Conservation (phyloP, 192 early-diverging fungal genomes). For the Cetraspora pellucida region DNA sequence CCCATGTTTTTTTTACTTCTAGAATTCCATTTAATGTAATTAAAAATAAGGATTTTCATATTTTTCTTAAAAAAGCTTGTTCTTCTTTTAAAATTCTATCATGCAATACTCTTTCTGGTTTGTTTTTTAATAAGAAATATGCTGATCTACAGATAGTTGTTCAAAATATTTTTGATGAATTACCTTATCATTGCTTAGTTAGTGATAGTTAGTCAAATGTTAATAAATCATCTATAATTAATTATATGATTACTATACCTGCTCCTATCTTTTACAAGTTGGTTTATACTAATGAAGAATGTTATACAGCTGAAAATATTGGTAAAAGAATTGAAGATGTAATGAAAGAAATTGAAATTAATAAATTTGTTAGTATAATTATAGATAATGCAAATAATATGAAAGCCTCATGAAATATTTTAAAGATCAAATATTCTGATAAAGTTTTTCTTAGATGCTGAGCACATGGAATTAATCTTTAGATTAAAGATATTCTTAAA, state of each 20-base stretch:
- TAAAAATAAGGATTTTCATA: neutral
- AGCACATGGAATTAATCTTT: neutral
- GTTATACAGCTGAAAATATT: neutral
- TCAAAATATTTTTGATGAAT: neutral
- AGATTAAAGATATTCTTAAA: constrained; percentile 8
- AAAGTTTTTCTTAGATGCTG: neutral
- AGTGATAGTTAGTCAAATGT: neutral
- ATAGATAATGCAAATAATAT: constrained; percentile 1
- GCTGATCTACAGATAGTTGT: neutral
- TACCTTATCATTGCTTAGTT: neutral
- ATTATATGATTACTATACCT: too few species aligned
- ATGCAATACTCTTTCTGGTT: neutral
- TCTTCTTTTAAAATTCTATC: neutral
- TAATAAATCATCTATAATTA: too few species aligned
- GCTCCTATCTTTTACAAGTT: too few species aligned
- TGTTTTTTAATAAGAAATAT: neutral
- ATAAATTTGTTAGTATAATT: neutral
- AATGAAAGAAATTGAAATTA: neutral
- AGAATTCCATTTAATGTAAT: neutral
- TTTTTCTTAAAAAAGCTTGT: neutral
- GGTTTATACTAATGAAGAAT: constrained; percentile 3
- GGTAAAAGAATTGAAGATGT: neutral
- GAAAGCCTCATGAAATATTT: neutral
- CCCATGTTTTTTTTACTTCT: neutral
- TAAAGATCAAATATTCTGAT: neutral